Conservation (phyloP, 2,329 filamentous ascomycete genomes). For the Arthrobotrys entomopaga region DNA sequence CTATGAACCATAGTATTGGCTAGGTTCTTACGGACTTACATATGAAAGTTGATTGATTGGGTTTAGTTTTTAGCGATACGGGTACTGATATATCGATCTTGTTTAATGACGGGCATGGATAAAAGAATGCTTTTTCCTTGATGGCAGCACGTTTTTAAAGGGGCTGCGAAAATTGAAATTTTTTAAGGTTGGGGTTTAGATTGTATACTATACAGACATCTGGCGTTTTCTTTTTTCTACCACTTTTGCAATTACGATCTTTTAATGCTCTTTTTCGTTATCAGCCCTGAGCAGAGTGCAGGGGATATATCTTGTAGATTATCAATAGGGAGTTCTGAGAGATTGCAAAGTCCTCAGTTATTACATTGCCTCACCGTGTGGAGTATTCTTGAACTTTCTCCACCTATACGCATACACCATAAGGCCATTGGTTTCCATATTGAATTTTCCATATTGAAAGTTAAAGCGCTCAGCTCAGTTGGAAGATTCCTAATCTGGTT, state of each 20-base stretch:
- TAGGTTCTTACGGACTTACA: background rate
- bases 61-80: too few relatives aligned
- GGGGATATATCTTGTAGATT: background rate
- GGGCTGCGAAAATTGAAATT: background rate
- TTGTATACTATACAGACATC: background rate
- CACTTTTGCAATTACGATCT: background rate
- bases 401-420: too few relatives aligned
- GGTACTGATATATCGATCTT: background rate
- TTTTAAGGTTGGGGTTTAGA: background rate
- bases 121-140: constrained; percentile 3
- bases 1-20: constrained; percentile 12
- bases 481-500: too few relatives aligned
- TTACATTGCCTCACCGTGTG: too few relatives aligned
- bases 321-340: too few relatives aligned
- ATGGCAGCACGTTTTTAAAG: too few relatives aligned
- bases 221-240: background rate
- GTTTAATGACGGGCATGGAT: background rate
- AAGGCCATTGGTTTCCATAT: too few relatives aligned
- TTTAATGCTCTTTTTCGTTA: background rate
- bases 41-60: background rate
- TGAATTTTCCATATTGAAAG: too few relatives aligned
- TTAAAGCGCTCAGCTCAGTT: too few relatives aligned
- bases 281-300: background rate
- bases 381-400: too few relatives aligned
- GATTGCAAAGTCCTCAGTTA: too few relatives aligned